Percentiles rank a stretch among this genome's conserved stretches.
Evolutionary conservation across 2,329 filamentous ascomycete genomes (phyloP).

Genomic region (Stagonosporopsis cucurbitacearum): DNA sequence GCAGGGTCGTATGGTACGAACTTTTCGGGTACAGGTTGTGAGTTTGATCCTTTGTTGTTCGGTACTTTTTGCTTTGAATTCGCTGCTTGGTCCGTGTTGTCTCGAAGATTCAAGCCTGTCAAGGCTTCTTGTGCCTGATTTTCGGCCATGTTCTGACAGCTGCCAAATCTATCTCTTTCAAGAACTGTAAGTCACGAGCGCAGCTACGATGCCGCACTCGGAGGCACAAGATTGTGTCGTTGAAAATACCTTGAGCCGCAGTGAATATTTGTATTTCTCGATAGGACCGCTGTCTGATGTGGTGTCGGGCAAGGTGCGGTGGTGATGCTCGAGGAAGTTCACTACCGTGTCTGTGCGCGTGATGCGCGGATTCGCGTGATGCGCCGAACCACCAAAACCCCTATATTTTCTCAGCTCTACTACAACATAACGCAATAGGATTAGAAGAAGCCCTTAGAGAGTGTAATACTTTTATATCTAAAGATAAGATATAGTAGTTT

Average conservation of each 20-base stretch:
- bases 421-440: too few species aligned
- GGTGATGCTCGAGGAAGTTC: background rate
- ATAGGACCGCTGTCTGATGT: background rate
- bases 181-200: background rate
- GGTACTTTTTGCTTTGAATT: background rate
- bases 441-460: too few species aligned
- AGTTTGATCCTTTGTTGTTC: background rate
- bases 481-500: too few species aligned
- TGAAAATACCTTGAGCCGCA: background rate
- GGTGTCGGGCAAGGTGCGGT: background rate
- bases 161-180: slow-evolving; percentile 14
- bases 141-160: slow-evolving; percentile 3
- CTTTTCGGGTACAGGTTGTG: slow-evolving; percentile 21
- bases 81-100: background rate
- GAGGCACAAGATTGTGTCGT: background rate
- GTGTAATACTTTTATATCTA: too few species aligned
- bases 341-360: too few species aligned
- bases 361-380: too few species aligned
- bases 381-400: too few species aligned
- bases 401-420: too few species aligned
- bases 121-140: background rate
- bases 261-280: too few species aligned
- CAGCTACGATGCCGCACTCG: background rate
- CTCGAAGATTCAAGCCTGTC: background rate
- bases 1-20: slow-evolving; percentile 46